Conservation (phyloP, 441 rosid genomes). For the Biscutella auriculata region DNA sequence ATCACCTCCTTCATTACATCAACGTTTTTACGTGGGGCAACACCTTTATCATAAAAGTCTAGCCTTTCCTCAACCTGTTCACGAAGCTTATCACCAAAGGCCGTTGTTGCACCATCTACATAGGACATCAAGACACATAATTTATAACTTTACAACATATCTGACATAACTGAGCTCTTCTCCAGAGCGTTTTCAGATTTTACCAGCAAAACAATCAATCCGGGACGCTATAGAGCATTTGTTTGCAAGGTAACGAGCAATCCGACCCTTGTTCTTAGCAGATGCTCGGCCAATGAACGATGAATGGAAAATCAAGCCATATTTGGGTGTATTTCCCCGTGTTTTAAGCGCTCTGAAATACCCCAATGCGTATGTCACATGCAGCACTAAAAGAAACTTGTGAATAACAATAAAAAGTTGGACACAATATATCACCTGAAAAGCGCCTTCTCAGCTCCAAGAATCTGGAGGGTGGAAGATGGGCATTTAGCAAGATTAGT, state of each 20-base stretch:
- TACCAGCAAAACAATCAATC: slow-evolving; percentile 94
- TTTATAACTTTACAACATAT: neutral
- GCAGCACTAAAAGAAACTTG: neutral
- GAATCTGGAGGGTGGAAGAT: slow-evolving; percentile 95
- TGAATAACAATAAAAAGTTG: neutral
- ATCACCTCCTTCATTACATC: slow-evolving; percentile 91
- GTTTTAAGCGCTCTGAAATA: slow-evolving; percentile 91
- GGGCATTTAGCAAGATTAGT: slow-evolving; percentile 97
- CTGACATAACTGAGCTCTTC: neutral
- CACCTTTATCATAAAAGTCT: slow-evolving; percentile 91
- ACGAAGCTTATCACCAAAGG: slow-evolving; percentile 81
- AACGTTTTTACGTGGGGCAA: slow-evolving; percentile 90
- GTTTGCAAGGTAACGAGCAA: slow-evolving; percentile 92
- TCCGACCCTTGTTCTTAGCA: slow-evolving; percentile 86
- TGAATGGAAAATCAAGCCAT: slow-evolving; percentile 91
- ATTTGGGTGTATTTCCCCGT: slow-evolving; percentile 83
- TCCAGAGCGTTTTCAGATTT: neutral
- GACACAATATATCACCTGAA: slow-evolving; percentile 47
- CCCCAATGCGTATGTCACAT: neutral
- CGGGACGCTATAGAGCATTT: slow-evolving; percentile 93
- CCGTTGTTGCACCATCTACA: slow-evolving; percentile 46
- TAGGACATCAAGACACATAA: neutral
- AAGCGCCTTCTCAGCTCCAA: slow-evolving; percentile 94
- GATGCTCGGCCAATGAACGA: slow-evolving; percentile 93
- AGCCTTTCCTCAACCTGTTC: slow-evolving; percentile 95